Conservation (phyloP, 208 protist genomes). For the Crithidia expoeki region DNA sequence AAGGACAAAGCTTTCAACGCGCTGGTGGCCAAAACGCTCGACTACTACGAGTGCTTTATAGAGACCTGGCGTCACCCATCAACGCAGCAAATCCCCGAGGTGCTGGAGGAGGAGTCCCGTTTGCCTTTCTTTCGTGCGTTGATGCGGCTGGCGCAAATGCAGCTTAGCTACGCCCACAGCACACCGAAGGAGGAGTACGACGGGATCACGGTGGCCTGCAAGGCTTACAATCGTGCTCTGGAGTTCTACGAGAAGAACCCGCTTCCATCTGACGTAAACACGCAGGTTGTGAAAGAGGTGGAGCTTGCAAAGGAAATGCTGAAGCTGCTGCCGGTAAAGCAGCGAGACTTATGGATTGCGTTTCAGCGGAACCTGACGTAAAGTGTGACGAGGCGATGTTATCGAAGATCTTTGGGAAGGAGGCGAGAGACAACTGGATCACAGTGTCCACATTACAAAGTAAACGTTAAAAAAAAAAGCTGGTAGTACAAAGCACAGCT, state of each 20-base stretch:
- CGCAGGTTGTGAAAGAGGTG: slow-evolving; percentile 55
- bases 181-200: slow-evolving; percentile 84
- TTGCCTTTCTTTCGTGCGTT: slow-evolving; percentile 79
- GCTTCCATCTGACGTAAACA: slow-evolving; percentile 20
- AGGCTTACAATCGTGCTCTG: slow-evolving; percentile 60
- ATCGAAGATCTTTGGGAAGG: too few relatives aligned
- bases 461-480: background rate
- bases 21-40: slow-evolving; percentile 52
- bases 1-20: slow-evolving; percentile 73
- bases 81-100: slow-evolving; percentile 50
- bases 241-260: slow-evolving; percentile 68
- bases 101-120: slow-evolving; percentile 71
- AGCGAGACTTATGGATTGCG: slow-evolving; percentile 61
- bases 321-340: slow-evolving; percentile 73
- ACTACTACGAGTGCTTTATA: slow-evolving; percentile 76
- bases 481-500: background rate
- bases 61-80: slow-evolving; percentile 75
- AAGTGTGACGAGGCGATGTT: background rate
- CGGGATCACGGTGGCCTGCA: slow-evolving; percentile 47
- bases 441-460: background rate
- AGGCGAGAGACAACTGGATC: too few relatives aligned
- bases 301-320: slow-evolving; percentile 73
- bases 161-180: slow-evolving; percentile 45
- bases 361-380: slow-evolving; percentile 42
- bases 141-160: slow-evolving; percentile 75